These are phyloP conservation scores for Talaromyces sp. DNA, from an alignment of 2,329 filamentous ascomycete genomes.

Conservation along the genomic window DNA sequence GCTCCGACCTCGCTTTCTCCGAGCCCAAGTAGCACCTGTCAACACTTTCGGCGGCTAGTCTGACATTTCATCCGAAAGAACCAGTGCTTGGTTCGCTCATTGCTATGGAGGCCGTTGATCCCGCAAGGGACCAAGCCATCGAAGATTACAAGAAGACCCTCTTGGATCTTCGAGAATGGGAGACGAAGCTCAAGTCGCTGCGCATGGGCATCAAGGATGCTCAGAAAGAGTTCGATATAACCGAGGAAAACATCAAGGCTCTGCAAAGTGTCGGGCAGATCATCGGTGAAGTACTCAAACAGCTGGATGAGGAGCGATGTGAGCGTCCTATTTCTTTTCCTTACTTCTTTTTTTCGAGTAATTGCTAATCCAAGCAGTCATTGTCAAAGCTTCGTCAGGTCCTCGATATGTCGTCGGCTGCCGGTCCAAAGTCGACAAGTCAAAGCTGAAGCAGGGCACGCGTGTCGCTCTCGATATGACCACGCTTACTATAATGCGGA, in stretches of 20 bases:
- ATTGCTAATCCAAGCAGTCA: slow-evolving; percentile 54
- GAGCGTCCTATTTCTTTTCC: slow-evolving; percentile 34
- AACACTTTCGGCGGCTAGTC: neutral
- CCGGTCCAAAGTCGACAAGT: slow-evolving; percentile 95
- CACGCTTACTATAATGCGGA: slow-evolving; percentile 98
- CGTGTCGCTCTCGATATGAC: slow-evolving; percentile 98
- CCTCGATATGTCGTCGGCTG: slow-evolving; percentile 97
- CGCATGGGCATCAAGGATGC: slow-evolving; percentile 93
- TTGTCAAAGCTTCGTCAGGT: slow-evolving; percentile 95
- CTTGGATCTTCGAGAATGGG: slow-evolving; percentile 96
- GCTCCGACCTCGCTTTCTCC: neutral
- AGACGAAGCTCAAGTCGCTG: slow-evolving; percentile 91
- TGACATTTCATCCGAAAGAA: slow-evolving; percentile 3
- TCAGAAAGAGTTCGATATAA: slow-evolving; percentile 91
- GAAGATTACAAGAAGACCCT: slow-evolving; percentile 73
- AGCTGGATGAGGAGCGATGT: slow-evolving; percentile 98
- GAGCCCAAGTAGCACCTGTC: neutral
- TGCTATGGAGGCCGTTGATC: slow-evolving; percentile 40
- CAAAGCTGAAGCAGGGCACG: slow-evolving; percentile 95
- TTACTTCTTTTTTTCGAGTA: slow-evolving; percentile 2
- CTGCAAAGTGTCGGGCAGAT: slow-evolving; percentile 98
- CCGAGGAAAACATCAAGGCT: slow-evolving; percentile 99
- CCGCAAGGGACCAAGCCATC: slow-evolving; percentile 62
- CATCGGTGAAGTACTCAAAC: slow-evolving; percentile 97
- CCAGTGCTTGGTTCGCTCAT: slow-evolving; percentile 8